Evolutionary conservation across 345 rosid genomes (phyloP).

Genomic region (Populus euphratica): DNA sequence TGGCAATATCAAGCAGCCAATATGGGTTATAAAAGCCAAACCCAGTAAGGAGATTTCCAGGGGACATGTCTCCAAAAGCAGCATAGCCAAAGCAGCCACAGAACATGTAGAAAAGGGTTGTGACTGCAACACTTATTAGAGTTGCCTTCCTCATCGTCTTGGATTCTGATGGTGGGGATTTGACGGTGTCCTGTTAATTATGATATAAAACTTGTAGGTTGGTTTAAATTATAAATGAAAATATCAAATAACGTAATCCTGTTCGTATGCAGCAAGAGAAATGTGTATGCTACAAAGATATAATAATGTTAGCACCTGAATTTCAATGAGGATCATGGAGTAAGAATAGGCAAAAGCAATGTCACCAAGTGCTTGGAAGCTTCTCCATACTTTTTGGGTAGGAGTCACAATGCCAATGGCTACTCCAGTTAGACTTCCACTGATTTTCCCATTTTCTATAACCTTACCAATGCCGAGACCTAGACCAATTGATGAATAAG

Average conservation of each 20-base stretch:
- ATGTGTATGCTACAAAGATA: not conserved
- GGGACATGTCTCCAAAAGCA: constrained; percentile 77
- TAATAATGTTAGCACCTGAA: constrained; percentile 47
- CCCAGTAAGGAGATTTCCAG: constrained; percentile 77
- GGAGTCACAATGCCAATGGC: constrained; percentile 50
- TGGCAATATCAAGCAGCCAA: constrained; percentile 91
- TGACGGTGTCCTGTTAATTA: constrained; percentile 50
- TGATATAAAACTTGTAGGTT: not conserved
- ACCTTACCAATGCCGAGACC: constrained; percentile 80
- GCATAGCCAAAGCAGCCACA: constrained; percentile 91
- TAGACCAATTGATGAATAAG: constrained; percentile 86
- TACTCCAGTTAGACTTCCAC: constrained; percentile 79
- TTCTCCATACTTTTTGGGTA: constrained; percentile 72
- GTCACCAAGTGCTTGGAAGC: constrained; percentile 89
- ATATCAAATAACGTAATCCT: not conserved
- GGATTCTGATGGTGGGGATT: constrained; percentile 65
- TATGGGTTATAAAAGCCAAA: constrained; percentile 75
- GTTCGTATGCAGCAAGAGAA: not conserved
- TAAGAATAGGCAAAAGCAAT: constrained; percentile 88
- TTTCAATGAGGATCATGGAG: constrained; percentile 79
- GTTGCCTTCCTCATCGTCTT: constrained; percentile 87
- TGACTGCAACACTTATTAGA: constrained; percentile 55
- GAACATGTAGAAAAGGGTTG: constrained; percentile 84
- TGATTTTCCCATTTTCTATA: constrained; percentile 46
- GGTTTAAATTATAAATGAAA: not conserved